Percentiles rank a stretch among this genome's conserved stretches.
Conservation (phyloP, 202 grass and related monocot species). For the Dendrocalamus latiflorus region DNA sequence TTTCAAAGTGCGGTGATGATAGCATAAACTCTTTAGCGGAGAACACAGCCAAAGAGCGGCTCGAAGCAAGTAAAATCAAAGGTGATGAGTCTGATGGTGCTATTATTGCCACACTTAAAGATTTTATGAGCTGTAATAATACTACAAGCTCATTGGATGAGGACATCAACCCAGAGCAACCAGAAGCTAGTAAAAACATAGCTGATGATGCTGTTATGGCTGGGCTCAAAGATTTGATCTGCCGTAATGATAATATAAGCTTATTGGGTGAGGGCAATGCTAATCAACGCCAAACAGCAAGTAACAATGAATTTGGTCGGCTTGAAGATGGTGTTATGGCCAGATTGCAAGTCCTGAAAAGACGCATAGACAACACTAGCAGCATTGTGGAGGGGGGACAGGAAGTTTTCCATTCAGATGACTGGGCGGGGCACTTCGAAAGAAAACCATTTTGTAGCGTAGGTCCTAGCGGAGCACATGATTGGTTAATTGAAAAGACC, state of each 20-base stretch:
- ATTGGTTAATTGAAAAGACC: neutral
- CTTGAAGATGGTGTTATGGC: constrained; percentile 38
- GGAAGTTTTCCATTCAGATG: neutral
- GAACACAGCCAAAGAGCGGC: neutral
- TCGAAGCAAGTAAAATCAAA: constrained; percentile 1
- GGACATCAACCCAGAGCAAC: neutral
- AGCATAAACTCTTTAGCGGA: constrained; percentile 5
- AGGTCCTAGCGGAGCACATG: neutral
- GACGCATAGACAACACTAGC: constrained; percentile 10
- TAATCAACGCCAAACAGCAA: neutral
- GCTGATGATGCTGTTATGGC: neutral
- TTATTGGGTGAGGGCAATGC: neutral
- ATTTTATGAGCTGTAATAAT: neutral
- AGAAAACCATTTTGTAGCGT: neutral
- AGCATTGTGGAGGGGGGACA: neutral
- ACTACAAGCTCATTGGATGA: neutral
- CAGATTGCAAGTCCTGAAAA: constrained; percentile 35
- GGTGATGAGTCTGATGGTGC: neutral
- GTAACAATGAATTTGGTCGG: neutral
- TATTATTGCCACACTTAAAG: neutral
- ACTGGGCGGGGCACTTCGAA: neutral
- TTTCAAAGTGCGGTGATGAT: neutral
- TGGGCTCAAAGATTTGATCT: neutral
- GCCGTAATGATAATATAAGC: neutral
- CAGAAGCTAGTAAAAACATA: neutral